Evolutionary conservation across 805 yeast species (phyloP), one percentile per base, ranked within the genome.

Genomic region (Spathaspora gorwiae): DNA sequence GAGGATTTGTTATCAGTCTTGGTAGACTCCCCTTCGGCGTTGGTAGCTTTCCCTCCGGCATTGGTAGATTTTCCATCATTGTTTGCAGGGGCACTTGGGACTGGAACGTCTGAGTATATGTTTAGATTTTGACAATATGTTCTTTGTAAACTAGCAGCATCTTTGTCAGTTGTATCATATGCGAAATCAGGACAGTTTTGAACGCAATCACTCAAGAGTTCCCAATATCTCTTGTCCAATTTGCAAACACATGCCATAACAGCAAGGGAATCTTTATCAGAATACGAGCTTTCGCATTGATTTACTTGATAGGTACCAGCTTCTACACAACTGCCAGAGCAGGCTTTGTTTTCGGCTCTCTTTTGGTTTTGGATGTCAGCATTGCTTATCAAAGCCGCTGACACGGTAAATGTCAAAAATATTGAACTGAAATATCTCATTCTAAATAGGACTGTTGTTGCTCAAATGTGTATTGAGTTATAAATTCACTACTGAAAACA

Each of bases 71-170:
- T 37, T 19, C 19, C 39, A 36, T 36, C 39, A 7, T 26, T 14
- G 5, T 36, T 36, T 5, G 24, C 24, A 19, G 24, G 5, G 24
- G 2, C 24, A 19, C 4, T 19, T 29, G 32, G 32, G 26, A n/a
- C 41, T 30, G 40, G 34, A 12, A 37, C 10, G 10, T 12, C 15
- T 11, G 41, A 14, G 35, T 39, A 11, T 1, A 32, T 26, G 9
- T 12, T 12, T 12, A 39, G 40, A 36, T 30, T 33, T 24, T 36
- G 29, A 42, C 45, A 42, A 30, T 42, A 42, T 9, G 7, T n/a
- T 29, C 27, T 35, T 15, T 42, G 35, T 9, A 42, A 24, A 27
- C 6, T 19, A 13, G 35, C 36, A 24, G 36, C 12, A 19, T 36
- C 40, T 15, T 31, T 24, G 15, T 19, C 27, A 29, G 35, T 15